Conservation (phyloP, 2,329 filamentous ascomycete species). For the Aspergillus cejpii region DNA sequence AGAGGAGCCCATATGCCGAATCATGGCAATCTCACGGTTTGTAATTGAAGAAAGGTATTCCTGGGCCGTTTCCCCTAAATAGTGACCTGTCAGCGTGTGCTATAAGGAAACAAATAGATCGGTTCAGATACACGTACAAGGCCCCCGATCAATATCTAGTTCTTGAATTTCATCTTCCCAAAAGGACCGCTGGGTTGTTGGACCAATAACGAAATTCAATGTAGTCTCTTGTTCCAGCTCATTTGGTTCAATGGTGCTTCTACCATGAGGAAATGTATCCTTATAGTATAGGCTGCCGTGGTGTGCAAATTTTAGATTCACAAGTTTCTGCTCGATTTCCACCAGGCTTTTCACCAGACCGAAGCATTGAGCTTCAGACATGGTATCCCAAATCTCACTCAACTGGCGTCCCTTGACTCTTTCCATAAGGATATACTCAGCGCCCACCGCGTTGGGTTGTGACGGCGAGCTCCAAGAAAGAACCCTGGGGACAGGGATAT, state of each 20-base stretch:
- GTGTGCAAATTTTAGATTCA: conserved; percentile 4
- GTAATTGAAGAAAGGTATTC: conserved; percentile 17
- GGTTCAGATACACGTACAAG: conserved; percentile 9
- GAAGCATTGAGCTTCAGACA: conserved; percentile 15
- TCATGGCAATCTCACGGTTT: conserved; percentile 15
- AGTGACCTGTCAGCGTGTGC: neutral
- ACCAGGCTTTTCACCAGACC: conserved; percentile 16
- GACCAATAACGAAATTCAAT: conserved; percentile 15
- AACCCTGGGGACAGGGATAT: neutral
- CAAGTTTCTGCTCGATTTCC: conserved; percentile 13
- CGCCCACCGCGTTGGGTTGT: conserved; percentile 12
- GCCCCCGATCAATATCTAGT: conserved; percentile 12
- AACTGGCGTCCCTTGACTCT: conserved; percentile 14
- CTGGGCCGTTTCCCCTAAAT: conserved; percentile 13
- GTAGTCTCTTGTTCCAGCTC: neutral
- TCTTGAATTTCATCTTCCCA: conserved; percentile 9
- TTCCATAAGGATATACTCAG: conserved; percentile 22
- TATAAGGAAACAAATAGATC: neutral
- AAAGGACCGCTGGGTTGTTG: conserved; percentile 12
- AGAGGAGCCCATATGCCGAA: conserved; percentile 4
- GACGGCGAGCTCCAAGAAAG: conserved; percentile 8
- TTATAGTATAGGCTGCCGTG: conserved; percentile 19
- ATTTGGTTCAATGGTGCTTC: neutral
- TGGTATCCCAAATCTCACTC: conserved; percentile 13
- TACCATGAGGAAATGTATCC: conserved; percentile 3